Conservation (phyloP, 441 rosid genomes). For the Mallotus japonicus region DNA sequence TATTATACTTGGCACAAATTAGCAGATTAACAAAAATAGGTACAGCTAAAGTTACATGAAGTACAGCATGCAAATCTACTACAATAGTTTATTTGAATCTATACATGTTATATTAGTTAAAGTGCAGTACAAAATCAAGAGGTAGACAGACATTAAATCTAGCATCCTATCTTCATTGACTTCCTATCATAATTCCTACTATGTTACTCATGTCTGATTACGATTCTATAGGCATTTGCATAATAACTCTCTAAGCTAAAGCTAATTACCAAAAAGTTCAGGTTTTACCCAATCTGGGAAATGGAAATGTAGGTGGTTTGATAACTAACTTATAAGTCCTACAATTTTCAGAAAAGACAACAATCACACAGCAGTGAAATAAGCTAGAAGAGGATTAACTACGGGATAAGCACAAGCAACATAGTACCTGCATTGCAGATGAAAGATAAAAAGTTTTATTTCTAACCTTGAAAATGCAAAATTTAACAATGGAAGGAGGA, state of each 20-base stretch:
- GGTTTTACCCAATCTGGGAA: conserved; percentile 1
- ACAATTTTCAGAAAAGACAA: conserved; percentile 9
- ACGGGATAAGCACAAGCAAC: not conserved
- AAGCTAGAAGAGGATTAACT: not conserved
- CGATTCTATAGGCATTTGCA: not conserved
- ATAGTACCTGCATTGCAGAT: not conserved
- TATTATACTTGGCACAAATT: not conserved
- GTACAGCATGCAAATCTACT: not conserved
- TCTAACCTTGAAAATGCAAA: not conserved
- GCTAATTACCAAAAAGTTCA: not conserved
- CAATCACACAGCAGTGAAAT: not conserved
- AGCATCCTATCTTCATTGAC: not conserved
- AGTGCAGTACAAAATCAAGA: not conserved
- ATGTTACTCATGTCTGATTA: not conserved
- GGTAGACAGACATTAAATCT: not conserved
- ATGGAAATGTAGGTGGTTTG: not conserved
- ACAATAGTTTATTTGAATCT: not conserved
- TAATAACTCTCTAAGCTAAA: not conserved
- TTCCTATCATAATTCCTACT: not conserved
- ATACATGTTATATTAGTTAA: not conserved
- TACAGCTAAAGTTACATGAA: conserved; percentile 18
- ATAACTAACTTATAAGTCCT: not conserved
- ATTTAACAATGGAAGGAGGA: not conserved
- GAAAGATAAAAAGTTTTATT: not conserved
- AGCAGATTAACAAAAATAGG: conserved; percentile 7